Percentiles rank a stretch among this genome's conserved stretches.
These are phyloP conservation scores for Forsythia viridissima DNA, from an alignment of 257 asterid genomes.

Conservation along the genomic window DNA sequence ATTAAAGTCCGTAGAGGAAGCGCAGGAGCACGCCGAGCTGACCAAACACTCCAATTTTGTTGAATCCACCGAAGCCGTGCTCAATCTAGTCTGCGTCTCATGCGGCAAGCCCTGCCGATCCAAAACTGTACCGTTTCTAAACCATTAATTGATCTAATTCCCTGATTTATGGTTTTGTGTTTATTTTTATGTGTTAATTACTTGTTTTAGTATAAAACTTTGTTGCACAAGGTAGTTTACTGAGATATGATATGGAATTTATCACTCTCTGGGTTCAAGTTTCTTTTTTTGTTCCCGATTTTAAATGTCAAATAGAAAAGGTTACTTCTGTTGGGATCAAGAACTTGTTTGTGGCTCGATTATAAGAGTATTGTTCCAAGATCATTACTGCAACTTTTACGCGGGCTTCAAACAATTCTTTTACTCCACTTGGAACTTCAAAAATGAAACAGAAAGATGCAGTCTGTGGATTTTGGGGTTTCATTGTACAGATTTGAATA, in stretches of 20 bases:
- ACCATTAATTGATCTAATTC: neutral
- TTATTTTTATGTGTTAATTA: neutral
- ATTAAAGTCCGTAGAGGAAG: conserved; percentile 86
- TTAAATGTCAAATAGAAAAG: neutral
- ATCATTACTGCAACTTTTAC: neutral
- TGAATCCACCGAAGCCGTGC: conserved; percentile 91
- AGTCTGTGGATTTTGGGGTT: neutral
- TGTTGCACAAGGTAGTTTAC: neutral
- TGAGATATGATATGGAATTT: neutral
- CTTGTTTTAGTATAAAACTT: neutral
- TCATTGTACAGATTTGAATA: neutral
- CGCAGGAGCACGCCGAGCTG: conserved; percentile 96
- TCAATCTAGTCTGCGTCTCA: conserved; percentile 70
- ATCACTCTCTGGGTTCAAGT: neutral
- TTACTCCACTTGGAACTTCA: neutral
- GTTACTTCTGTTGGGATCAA: neutral
- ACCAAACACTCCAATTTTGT: conserved; percentile 76
- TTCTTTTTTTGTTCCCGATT: neutral
- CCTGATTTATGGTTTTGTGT: neutral
- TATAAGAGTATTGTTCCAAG: neutral
- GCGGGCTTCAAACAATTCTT: neutral
- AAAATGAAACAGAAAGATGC: neutral
- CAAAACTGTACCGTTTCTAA: conserved; percentile 56
- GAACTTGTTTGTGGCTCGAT: neutral
- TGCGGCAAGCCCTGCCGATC: conserved; percentile 98